phyloP scores from a whole-genome alignment of 1,284 basidiomycete genomes.

The Stygiomarasmius scandens region DNA sequence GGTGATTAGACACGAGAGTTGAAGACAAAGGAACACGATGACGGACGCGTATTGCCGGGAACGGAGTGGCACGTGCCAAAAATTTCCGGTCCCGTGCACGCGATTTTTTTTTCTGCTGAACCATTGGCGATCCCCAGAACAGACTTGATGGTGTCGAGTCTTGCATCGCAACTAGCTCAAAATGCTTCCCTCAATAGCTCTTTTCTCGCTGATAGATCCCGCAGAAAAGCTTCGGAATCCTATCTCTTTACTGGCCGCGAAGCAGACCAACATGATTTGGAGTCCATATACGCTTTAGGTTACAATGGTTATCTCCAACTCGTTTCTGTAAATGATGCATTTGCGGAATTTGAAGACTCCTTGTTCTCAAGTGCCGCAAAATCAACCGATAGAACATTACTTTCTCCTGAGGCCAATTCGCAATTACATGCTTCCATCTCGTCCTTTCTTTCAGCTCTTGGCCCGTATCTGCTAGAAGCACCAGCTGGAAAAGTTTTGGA shows the following conservation, averaged over 20 bases:
- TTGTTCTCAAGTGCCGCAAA: conserved; percentile 88
- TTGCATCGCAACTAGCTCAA: conserved; percentile 83
- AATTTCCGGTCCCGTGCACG: background rate
- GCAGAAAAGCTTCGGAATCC: conserved; percentile 58
- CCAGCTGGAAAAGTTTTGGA: conserved; percentile 90
- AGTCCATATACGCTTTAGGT: conserved; percentile 85
- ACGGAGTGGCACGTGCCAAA: background rate
- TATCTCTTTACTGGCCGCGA: conserved; percentile 89
- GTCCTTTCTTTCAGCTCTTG: conserved; percentile 72
- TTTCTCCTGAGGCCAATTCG: conserved; percentile 65
- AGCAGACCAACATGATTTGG: conserved; percentile 83
- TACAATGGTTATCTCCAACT: conserved; percentile 84
- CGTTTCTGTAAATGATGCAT: conserved; percentile 59
- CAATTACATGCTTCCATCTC: conserved; percentile 65
- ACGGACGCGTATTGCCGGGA: too few species aligned
- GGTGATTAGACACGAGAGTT: too few species aligned
- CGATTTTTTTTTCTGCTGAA: too few species aligned
- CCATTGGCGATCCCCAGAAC: too few species aligned
- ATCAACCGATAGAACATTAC: conserved; percentile 80
- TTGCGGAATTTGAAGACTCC: conserved; percentile 71
- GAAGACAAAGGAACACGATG: too few species aligned
- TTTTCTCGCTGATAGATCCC: conserved; percentile 71
- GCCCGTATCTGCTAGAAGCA: conserved; percentile 80
- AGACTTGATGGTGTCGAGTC: conserved; percentile 70
- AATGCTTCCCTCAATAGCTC: conserved; percentile 81